Percentiles rank a stretch among this genome's conserved stretches.
Conservation (phyloP, 805 yeast genomes). For the Hanseniaspora vineae region DNA sequence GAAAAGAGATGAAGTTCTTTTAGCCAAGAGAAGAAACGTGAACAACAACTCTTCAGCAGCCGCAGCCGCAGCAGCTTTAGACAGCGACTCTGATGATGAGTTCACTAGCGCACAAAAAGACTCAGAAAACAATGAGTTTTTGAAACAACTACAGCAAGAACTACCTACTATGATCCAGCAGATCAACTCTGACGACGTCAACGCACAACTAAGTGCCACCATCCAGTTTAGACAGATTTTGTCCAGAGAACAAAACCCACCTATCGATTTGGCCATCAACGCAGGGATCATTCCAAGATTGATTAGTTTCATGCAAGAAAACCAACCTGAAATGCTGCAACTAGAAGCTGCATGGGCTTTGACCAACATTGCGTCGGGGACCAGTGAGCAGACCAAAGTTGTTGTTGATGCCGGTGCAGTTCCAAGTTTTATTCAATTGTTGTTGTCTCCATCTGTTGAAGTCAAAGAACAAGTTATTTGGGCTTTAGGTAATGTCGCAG, state of each 20-base stretch:
- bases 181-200: slow-evolving; percentile 62
- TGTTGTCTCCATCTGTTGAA: slow-evolving; percentile 71
- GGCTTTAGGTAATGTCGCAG: slow-evolving; percentile 99
- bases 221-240: slow-evolving; percentile 86
- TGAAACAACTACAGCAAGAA: slow-evolving; percentile 43
- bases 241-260: slow-evolving; percentile 91
- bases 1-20: slow-evolving; percentile 76
- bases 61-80: slow-evolving; percentile 12
- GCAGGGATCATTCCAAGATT: slow-evolving; percentile 88
- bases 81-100: slow-evolving; percentile 5
- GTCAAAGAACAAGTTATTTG: slow-evolving; percentile 98
- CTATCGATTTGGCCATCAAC: slow-evolving; percentile 84
- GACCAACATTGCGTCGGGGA: slow-evolving; percentile 93
- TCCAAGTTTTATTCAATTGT: slow-evolving; percentile 73
- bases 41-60: slow-evolving; percentile 25
- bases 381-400: slow-evolving; percentile 74
- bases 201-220: slow-evolving; percentile 76
- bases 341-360: slow-evolving; percentile 99
- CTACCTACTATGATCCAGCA: slow-evolving; percentile 78
- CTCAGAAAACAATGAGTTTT: slow-evolving; percentile 29
- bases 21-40: slow-evolving; percentile 86
- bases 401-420: slow-evolving; percentile 93
- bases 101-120: slow-evolving; percentile 1
- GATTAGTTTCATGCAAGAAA: slow-evolving; percentile 68
- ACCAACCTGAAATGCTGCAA: slow-evolving; percentile 77